phyloP scores from a whole-genome alignment of 1,284 basidiomycete genomes.

The Moniliophthora roreri region DNA sequence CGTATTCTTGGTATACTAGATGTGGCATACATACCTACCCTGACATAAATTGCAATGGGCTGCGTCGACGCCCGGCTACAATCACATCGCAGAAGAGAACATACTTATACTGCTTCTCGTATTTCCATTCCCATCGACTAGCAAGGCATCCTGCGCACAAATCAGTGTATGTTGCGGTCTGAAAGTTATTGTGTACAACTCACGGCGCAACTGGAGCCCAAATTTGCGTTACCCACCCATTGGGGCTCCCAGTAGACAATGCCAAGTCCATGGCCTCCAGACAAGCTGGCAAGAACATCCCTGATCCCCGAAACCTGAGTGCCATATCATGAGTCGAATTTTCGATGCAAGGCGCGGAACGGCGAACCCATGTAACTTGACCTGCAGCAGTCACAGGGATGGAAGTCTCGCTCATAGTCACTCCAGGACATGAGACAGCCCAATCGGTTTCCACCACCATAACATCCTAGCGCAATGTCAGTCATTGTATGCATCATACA shows the following conservation, averaged over 20 bases:
- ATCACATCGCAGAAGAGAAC: conserved; percentile 34
- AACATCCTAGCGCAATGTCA: conserved; percentile 34
- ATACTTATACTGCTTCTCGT: conserved; percentile 34
- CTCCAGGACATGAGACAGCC: conserved; percentile 51
- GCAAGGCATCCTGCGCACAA: conserved; percentile 31
- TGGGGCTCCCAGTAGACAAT: conserved; percentile 64
- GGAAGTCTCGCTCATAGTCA: conserved; percentile 45
- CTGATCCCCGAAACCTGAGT: conserved; percentile 38
- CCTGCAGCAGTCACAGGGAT: conserved; percentile 52
- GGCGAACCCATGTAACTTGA: conserved; percentile 54
- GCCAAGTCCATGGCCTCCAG: conserved; percentile 46
- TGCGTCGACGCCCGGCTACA: no score
- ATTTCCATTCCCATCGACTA: conserved; percentile 37
- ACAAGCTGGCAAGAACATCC: conserved; percentile 42
- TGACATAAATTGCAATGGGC: no score
- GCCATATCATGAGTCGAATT: background rate
- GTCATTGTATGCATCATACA: background rate
- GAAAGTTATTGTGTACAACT: no score
- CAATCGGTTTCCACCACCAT: conserved; percentile 69
- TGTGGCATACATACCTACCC: no score
- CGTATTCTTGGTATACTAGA: no score
- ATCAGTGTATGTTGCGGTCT: no score
- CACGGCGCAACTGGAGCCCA: conserved; percentile 57
- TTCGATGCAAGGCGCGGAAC: no score
- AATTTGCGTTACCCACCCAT: conserved; percentile 58